A percentile compares a stretch with the other conserved stretches of the same genome.
These are phyloP conservation scores for Cenchrus americanus DNA, from an alignment of 176 grass and related monocot genomes.

Conservation along the genomic window DNA sequence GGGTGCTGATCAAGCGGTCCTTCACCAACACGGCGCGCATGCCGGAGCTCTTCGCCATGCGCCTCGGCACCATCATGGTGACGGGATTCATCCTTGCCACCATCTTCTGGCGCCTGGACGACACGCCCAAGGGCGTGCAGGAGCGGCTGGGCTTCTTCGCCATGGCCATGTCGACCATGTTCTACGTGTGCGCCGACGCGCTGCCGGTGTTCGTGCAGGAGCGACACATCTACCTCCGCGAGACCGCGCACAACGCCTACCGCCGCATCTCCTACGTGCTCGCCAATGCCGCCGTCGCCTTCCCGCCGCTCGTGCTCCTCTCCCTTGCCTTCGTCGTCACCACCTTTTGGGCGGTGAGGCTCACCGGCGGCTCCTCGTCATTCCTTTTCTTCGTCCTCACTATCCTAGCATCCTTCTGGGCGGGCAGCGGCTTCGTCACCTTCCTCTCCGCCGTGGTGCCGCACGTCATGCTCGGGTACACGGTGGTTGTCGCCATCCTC, in stretches of 20 bases:
- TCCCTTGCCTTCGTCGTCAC: constrained; percentile 63
- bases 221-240: constrained; percentile 83
- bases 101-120: constrained; percentile 85
- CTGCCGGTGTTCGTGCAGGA: constrained; percentile 91
- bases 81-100: constrained; percentile 82
- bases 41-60: constrained; percentile 84
- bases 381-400: constrained; percentile 73
- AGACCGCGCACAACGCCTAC: constrained; percentile 90
- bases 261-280: constrained; percentile 73
- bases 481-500: constrained; percentile 76
- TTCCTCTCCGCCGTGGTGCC: constrained; percentile 85
- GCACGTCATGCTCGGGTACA: constrained; percentile 88
- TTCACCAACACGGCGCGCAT: constrained; percentile 89
- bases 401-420: constrained; percentile 78
- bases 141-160: constrained; percentile 85
- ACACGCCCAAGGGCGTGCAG: constrained; percentile 73
- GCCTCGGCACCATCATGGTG: constrained; percentile 65
- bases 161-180: constrained; percentile 90
- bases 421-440: constrained; percentile 77
- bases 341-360: constrained; percentile 84
- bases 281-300: constrained; percentile 58
- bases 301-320: constrained; percentile 74
- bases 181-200: constrained; percentile 92
- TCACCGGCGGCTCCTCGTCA: constrained; percentile 52
- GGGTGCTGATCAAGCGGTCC: constrained; percentile 64